Evolutionary conservation across 441 rosid genomes (phyloP).

Genomic region (Syzygium malaccense): DNA sequence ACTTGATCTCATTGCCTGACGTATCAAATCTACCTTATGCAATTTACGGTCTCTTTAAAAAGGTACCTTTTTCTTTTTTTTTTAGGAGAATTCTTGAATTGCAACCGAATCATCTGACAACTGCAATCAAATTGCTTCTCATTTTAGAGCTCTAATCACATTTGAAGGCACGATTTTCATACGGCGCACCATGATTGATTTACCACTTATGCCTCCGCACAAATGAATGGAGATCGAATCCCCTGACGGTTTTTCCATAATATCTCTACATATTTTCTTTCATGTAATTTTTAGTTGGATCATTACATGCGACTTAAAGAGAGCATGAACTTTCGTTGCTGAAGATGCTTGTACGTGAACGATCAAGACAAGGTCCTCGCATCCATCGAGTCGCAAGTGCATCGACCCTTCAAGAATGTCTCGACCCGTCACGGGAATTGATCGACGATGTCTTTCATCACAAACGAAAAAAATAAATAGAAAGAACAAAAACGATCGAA

Average conservation of each 20-base stretch:
- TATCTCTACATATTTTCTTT: not conserved
- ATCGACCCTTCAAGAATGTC: not conserved
- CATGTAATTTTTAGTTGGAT: not conserved
- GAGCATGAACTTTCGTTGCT: not conserved
- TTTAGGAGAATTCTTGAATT: not conserved
- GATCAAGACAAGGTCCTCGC: not conserved
- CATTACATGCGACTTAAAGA: accelerated
- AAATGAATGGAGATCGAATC: not conserved
- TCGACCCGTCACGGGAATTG: not conserved
- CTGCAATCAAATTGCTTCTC: not conserved
- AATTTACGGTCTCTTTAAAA: not conserved
- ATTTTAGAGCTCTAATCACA: not conserved
- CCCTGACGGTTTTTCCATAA: not conserved
- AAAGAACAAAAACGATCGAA: not conserved
- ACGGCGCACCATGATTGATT: not conserved
- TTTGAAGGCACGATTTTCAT: not conserved
- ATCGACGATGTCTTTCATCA: not conserved
- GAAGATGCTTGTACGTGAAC: not conserved
- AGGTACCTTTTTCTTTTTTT: not conserved
- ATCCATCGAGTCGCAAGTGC: accelerated
- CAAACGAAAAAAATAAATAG: not conserved
- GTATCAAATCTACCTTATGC: not conserved
- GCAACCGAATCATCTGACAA: not conserved
- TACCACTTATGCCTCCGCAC: not conserved
- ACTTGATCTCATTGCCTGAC: not conserved